These are phyloP conservation scores for Dactylellina cionopaga DNA, from an alignment of 2,329 filamentous ascomycete species.

Conservation along the genomic window DNA sequence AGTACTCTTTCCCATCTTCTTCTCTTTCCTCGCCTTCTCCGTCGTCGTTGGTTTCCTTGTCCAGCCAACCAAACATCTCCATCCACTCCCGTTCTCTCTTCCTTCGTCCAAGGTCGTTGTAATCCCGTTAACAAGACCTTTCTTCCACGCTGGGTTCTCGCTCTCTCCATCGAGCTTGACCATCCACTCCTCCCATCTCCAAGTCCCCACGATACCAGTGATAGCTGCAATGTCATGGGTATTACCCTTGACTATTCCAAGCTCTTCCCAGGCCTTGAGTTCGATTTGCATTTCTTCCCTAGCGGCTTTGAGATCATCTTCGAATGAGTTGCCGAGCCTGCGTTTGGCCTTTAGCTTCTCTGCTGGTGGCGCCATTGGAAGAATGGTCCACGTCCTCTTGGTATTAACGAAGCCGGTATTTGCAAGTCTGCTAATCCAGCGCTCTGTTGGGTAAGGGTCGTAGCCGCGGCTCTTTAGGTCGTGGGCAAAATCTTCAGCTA, in stretches of 20 bases:
- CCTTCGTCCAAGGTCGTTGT: slow-evolving; percentile 73
- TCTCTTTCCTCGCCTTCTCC: slow-evolving; percentile 28
- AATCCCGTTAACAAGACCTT: slow-evolving; percentile 68
- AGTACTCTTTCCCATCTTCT: slow-evolving; percentile 27
- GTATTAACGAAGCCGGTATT: slow-evolving; percentile 81
- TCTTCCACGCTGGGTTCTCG: slow-evolving; percentile 53
- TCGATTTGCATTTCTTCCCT: slow-evolving; percentile 61
- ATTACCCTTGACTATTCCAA: slow-evolving; percentile 69
- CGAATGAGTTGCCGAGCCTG: slow-evolving; percentile 60
- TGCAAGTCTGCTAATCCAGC: slow-evolving; percentile 78
- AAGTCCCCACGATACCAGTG: slow-evolving; percentile 83
- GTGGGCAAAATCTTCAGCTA: slow-evolving; percentile 91
- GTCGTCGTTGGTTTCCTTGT: slow-evolving; percentile 68
- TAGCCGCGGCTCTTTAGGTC: slow-evolving; percentile 89
- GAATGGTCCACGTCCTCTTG: slow-evolving; percentile 86
- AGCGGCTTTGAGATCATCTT: slow-evolving; percentile 70
- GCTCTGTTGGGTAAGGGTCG: slow-evolving; percentile 83
- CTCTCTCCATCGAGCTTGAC: slow-evolving; percentile 68
- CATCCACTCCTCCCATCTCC: slow-evolving; percentile 97
- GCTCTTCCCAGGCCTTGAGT: slow-evolving; percentile 57
- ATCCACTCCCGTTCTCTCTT: slow-evolving; percentile 68
- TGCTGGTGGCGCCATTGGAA: slow-evolving; percentile 76
- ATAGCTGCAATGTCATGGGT: slow-evolving; percentile 78
- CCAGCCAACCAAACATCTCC: slow-evolving; percentile 72
- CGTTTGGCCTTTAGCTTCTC: slow-evolving; percentile 63